phyloP scores from a whole-genome alignment of 768 basidiomycete genomes.

The Xerocomus spinulosus region DNA sequence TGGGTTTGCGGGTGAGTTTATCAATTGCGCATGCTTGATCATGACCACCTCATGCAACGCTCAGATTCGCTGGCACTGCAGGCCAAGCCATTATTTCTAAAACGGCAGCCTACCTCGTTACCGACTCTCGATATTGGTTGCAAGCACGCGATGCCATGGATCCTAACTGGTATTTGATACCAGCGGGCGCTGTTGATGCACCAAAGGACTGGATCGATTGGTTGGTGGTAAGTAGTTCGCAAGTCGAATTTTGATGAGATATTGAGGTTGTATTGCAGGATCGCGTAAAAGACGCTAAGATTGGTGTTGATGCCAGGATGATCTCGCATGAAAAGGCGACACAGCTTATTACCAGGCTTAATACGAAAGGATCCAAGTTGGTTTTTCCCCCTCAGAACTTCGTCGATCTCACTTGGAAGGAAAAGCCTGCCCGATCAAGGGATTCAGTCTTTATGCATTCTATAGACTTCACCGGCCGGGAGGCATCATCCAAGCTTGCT shows the following conservation, averaged over 20 bases:
- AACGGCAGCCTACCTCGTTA: conserved; percentile 65
- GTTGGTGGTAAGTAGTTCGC: conserved; percentile 48
- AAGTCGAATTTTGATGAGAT: not conserved
- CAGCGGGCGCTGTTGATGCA: conserved; percentile 46
- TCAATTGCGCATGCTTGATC: conserved; percentile 25
- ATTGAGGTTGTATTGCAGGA: conserved; percentile 27
- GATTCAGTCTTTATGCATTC: conserved; percentile 64
- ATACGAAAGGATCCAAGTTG: conserved; percentile 54
- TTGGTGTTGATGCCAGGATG: conserved; percentile 86
- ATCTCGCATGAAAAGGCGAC: conserved; percentile 69
- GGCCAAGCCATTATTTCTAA: conserved; percentile 69
- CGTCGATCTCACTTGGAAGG: conserved; percentile 76
- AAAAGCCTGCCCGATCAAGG: conserved; percentile 65
- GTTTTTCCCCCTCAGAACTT: conserved; percentile 81
- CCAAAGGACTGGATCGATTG: conserved; percentile 79
- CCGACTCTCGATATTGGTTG: conserved; percentile 80
- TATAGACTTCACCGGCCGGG: conserved; percentile 64
- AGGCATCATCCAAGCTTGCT: conserved; percentile 65
- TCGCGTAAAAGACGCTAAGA: conserved; percentile 41
- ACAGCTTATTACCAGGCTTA: conserved; percentile 53
- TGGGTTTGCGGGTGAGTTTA: conserved; percentile 69
- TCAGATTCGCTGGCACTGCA: conserved; percentile 59
- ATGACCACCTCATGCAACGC: conserved; percentile 12
- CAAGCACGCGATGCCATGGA: conserved; percentile 72
- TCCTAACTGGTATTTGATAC: conserved; percentile 65